phyloP scores from a whole-genome alignment of 2,329 filamentous ascomycete species.

The Tothia fuscella region DNA sequence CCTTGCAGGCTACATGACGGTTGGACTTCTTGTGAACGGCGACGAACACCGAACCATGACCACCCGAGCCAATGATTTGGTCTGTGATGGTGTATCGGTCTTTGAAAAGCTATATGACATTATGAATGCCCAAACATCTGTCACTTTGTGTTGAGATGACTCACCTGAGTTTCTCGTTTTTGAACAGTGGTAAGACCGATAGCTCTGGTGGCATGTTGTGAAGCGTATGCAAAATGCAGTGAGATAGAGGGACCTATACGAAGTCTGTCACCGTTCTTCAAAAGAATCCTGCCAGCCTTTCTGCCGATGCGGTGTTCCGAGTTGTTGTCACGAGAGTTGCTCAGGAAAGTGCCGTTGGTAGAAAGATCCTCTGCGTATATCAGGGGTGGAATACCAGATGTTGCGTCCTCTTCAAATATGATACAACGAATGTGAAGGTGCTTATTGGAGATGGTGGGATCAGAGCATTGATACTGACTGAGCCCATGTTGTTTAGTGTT shows the following conservation, averaged over 20 bases:
- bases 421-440: conserved; percentile 37
- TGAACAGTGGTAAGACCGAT: conserved; percentile 14
- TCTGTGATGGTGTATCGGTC: conserved; percentile 37
- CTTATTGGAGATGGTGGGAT: conserved; percentile 30
- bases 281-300: conserved; percentile 25
- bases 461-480: conserved; percentile 11
- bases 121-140: conserved; percentile 14
- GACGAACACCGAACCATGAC: conserved; percentile 42
- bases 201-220: not conserved
- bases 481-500: not conserved
- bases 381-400: conserved; percentile 28
- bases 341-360: conserved; percentile 28
- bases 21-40: conserved; percentile 40
- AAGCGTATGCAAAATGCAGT: conserved; percentile 1
- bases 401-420: conserved; percentile 29
- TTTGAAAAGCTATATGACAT: conserved; percentile 30
- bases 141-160: conserved; percentile 5
- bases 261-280: conserved; percentile 32
- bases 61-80: conserved; percentile 42
- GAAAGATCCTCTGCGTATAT: conserved; percentile 37
- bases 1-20: conserved; percentile 57
- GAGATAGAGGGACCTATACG: conserved; percentile 13
- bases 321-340: not conserved
- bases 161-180: conserved; percentile 7
- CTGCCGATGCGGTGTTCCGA: conserved; percentile 3